Percentiles rank a stretch among this genome's conserved stretches.
Evolutionary conservation across 169 alveolate species (phyloP).

Genomic region (Perkinsus olseni): DNA sequence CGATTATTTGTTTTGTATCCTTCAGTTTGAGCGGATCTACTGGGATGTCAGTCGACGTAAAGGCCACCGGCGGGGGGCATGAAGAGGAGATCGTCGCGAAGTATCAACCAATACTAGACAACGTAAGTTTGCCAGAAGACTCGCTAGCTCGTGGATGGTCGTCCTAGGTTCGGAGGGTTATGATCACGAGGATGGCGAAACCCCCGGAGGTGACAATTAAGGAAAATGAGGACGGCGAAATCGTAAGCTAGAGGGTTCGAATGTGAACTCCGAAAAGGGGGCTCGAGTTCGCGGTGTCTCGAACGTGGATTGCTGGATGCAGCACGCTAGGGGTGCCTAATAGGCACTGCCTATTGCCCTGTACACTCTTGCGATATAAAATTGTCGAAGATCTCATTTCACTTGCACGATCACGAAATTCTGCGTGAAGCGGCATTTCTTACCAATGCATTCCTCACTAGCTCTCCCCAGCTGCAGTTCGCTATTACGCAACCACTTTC

Average conservation of each 20-base stretch:
- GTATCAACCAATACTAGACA: constrained; percentile 23
- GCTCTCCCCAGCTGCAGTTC: too few relatives aligned
- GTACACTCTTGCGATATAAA: too few relatives aligned
- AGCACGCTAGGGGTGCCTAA: too few relatives aligned
- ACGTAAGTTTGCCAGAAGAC: constrained; percentile 30
- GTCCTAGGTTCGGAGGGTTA: constrained; percentile 59
- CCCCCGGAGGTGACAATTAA: constrained; percentile 78
- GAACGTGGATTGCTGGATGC: too few relatives aligned
- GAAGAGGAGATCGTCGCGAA: constrained; percentile 7
- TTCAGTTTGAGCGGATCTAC: neutral
- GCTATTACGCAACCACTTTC: too few relatives aligned
- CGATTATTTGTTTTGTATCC: neutral
- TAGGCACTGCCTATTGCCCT: too few relatives aligned
- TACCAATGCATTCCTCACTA: too few relatives aligned
- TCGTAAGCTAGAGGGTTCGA: constrained; percentile 37
- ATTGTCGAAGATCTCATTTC: too few relatives aligned
- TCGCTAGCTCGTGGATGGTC: constrained; percentile 34
- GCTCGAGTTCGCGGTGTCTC: too few relatives aligned
- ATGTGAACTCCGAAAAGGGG: too few relatives aligned
- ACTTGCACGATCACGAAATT: too few relatives aligned
- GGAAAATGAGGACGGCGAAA: constrained; percentile 71
- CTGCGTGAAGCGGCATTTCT: too few relatives aligned
- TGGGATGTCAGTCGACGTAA: constrained; percentile 24
- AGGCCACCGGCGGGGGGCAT: constrained; percentile 17
- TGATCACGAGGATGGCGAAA: constrained; percentile 87